Percentiles rank a stretch among this genome's conserved stretches.
Evolutionary conservation across 2,329 filamentous ascomycete genomes (phyloP).

Genomic region (Aspergillus thermomutatus): DNA sequence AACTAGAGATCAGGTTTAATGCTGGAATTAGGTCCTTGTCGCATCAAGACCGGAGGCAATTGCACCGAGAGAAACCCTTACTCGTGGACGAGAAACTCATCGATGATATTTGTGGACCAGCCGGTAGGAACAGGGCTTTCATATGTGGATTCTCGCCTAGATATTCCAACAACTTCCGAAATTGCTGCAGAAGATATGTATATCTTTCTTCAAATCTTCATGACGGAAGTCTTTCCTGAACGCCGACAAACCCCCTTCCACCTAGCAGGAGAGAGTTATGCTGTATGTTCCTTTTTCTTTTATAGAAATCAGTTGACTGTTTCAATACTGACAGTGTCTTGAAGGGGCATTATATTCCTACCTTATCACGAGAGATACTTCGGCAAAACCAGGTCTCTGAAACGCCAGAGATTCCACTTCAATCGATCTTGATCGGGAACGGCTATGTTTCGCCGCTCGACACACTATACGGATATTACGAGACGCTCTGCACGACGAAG

Average conservation of each 20-base stretch:
- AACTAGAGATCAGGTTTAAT: slow-evolving; percentile 1
- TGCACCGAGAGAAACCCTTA: slow-evolving; percentile 13
- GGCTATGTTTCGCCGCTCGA: slow-evolving; percentile 44
- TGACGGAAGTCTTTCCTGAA: slow-evolving; percentile 44
- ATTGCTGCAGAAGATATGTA: slow-evolving; percentile 48
- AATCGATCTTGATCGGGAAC: slow-evolving; percentile 47
- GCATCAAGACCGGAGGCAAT: slow-evolving; percentile 8
- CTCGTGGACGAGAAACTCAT: slow-evolving; percentile 17
- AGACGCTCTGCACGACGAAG: slow-evolving; percentile 46
- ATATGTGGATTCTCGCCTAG: slow-evolving; percentile 16
- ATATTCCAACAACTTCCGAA: slow-evolving; percentile 34
- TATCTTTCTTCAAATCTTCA: slow-evolving; percentile 48
- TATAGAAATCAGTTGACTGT: slow-evolving; percentile 3
- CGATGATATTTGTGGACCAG: slow-evolving; percentile 22
- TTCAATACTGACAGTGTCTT: background rate
- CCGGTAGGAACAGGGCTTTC: slow-evolving; percentile 22
- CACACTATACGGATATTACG: slow-evolving; percentile 43
- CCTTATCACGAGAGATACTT: slow-evolving; percentile 44
- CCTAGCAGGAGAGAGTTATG: slow-evolving; percentile 50
- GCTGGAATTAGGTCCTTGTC: slow-evolving; percentile 6
- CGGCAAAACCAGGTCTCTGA: slow-evolving; percentile 41
- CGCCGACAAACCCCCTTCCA: slow-evolving; percentile 39
- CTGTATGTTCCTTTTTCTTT: slow-evolving; percentile 17
- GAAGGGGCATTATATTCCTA: slow-evolving; percentile 47
- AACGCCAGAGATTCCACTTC: slow-evolving; percentile 41